Evolutionary conservation across 371 early-diverging fungal species (phyloP), one percentile per base, ranked within the genome.

Genomic region (Zychaea mexicana): DNA sequence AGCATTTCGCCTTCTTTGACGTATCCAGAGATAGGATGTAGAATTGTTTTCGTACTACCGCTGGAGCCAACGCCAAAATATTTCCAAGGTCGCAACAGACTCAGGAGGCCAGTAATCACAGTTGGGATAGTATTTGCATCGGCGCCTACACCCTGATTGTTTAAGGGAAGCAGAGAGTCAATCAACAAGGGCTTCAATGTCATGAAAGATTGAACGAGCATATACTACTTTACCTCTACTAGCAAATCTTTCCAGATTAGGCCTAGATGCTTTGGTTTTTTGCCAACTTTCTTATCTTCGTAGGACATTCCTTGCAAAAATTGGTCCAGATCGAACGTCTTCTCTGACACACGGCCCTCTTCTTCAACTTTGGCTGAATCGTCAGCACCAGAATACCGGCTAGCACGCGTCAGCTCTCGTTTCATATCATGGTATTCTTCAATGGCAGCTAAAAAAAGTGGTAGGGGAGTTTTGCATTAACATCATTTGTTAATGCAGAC

Each of bases 401-500:
- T 62, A 22, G 39, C 33, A 13, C 52, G 47, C 3, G 58, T 56
- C 2, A 67, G 55, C 46, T 67, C 67, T 19, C 63, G 63, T 52
- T 58, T 66, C 36, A 70, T 32, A 7, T 49, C 49, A 30, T 67
- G 15, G 31, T 67, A 67, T 53, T 67, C 67, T 9, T 13, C 54
- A 26, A 62, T 57, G 24, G 67, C 67, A 58, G 39, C 67, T 62
- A 32, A 30, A 39, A 55, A 49, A n/a, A n/a, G n/a, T n/a, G 15
- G 15, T 4, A 58, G 22, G 9, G 2, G 9, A 57, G 57, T n/a
- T n/a, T n/a, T n/a, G n/a, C 12, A 38, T 13, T 38, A 57, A 24
- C 19, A 22, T 85, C 4, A 83, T 79, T 28, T 88, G 81, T 69
- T 87, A 22, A 55, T 30, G n/a, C 13, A 94, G 30, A 78, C 86